Evolutionary conservation across 129 eudicot species (phyloP).

Genomic region (Flaveria trinervia): DNA sequence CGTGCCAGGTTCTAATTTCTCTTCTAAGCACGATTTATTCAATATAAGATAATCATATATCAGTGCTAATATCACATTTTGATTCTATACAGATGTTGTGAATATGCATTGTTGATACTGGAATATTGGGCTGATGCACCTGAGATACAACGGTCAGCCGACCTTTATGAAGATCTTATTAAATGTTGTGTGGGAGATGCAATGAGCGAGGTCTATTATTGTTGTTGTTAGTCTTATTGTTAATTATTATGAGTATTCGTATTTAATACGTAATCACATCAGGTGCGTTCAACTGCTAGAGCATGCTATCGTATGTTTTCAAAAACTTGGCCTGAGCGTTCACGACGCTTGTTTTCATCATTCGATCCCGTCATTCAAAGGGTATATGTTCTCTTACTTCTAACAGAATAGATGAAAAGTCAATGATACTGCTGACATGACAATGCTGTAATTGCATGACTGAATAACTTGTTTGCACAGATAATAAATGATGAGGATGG

Average conservation of each 20-base stretch:
- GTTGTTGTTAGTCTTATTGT: background rate
- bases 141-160: constrained; percentile 96
- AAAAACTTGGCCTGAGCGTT: constrained; percentile 97
- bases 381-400: constrained; percentile 37
- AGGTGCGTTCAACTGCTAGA: constrained; percentile 98
- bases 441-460: background rate
- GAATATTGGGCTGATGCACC: constrained; percentile 99
- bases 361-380: constrained; percentile 97
- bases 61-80: constrained; percentile 2
- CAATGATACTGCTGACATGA: background rate
- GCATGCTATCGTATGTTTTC: constrained; percentile 97
- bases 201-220: constrained; percentile 76
- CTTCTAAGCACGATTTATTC: background rate
- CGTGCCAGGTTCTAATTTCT: constrained; percentile 71
- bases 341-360: constrained; percentile 75
- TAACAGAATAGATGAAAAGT: background rate
- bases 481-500: constrained; percentile 95
- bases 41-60: background rate
- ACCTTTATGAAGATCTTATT: constrained; percentile 88
- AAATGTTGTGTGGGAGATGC: constrained; percentile 95
- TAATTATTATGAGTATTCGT: background rate
- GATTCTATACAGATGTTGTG: constrained; percentile 69
- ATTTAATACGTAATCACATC: constrained; percentile 30
- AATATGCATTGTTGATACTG: constrained; percentile 84
- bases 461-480: constrained; percentile 37